Percentiles rank a stretch among this genome's conserved stretches.
Evolutionary conservation across 306 rosid genomes (phyloP).

Genomic region (Alnus glutinosa): DNA sequence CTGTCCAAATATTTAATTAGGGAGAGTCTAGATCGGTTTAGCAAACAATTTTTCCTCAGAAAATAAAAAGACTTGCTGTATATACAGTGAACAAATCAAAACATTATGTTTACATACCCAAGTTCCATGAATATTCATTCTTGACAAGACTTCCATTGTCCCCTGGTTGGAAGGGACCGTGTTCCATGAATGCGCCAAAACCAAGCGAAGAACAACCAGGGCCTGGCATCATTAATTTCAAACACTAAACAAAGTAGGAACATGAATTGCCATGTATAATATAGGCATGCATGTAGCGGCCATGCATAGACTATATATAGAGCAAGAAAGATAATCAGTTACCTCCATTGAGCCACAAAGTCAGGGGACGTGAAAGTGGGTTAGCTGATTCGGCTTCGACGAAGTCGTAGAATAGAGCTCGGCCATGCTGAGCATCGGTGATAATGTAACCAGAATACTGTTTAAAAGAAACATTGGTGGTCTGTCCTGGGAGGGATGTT

Average conservation of each 20-base stretch:
- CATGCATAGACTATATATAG: no score
- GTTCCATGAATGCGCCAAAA: background rate
- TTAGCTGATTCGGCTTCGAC: background rate
- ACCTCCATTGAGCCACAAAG: constrained; percentile 10
- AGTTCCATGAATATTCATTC: background rate
- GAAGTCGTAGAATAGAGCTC: constrained; percentile 9
- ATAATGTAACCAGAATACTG: constrained; percentile 9
- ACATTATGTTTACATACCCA: background rate
- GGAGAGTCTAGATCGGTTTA: background rate
- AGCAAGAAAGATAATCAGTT: background rate
- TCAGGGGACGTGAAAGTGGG: background rate
- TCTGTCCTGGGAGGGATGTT: background rate
- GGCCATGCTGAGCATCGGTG: constrained; percentile 3
- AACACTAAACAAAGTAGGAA: background rate
- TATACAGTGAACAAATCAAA: background rate
- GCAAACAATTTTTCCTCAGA: background rate
- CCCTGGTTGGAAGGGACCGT: background rate
- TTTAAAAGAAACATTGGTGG: background rate
- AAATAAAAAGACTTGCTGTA: background rate
- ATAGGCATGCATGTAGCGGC: no score
- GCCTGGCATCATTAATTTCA: background rate
- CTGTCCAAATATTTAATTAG: background rate
- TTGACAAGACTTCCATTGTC: background rate
- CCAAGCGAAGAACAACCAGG: background rate
- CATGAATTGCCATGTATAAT: background rate